These are phyloP conservation scores for Talaromyces marneffei DNA, from an alignment of 2,329 filamentous ascomycete species.

Conservation along the genomic window DNA sequence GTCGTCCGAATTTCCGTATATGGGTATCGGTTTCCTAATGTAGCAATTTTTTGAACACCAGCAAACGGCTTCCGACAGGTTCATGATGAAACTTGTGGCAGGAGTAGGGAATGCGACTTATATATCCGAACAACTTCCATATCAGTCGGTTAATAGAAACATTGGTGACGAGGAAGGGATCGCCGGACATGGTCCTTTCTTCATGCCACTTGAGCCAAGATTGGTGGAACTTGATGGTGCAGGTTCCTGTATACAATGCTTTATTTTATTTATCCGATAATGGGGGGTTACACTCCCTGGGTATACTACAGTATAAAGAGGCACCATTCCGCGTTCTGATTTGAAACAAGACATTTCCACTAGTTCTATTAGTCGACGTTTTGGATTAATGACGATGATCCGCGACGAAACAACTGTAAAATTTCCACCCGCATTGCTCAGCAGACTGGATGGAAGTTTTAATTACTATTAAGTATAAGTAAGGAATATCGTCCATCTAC, in stretches of 20 bases:
- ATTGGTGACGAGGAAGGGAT: not conserved
- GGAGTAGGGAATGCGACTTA: not conserved
- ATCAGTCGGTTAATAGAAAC: not conserved
- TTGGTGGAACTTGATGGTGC: constrained; percentile 11
- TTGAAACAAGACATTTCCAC: not conserved
- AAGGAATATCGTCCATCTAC: not conserved
- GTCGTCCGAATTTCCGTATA: not conserved
- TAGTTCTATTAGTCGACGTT: not conserved
- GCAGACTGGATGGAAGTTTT: not conserved
- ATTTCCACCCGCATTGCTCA: constrained; percentile 3
- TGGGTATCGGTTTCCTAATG: constrained; percentile 4
- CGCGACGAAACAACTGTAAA: not conserved
- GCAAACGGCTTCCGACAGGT: not conserved
- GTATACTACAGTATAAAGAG: too few relatives aligned
- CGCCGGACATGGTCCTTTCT: not conserved
- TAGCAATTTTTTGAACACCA: not conserved
- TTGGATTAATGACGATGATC: not conserved
- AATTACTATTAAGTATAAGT: constrained; percentile 4
- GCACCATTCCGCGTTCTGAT: not conserved
- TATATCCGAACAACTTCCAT: not conserved
- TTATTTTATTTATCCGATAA: not conserved
- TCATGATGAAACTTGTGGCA: too few relatives aligned
- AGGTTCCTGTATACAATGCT: not conserved
- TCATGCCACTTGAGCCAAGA: not conserved
- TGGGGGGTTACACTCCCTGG: too few relatives aligned